Evolutionary conservation across 306 rosid species (phyloP), one percentile per base, ranked within the genome.

Genomic region (Lablab purpureus): DNA sequence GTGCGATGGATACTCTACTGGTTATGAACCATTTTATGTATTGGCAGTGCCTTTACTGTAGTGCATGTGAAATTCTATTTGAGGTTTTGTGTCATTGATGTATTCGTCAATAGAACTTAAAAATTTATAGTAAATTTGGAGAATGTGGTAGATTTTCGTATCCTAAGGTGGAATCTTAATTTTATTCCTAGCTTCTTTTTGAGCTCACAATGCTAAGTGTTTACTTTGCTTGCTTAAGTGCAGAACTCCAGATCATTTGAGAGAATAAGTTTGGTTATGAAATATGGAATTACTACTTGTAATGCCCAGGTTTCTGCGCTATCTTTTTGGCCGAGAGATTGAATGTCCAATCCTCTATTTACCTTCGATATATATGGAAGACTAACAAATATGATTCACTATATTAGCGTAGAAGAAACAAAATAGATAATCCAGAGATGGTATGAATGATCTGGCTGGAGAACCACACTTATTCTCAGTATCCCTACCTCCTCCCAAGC

Each of bases 21-120:
- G 77, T 73, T 56, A 55, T 7, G 68, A 74, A 70, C 70, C 51
- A 47, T 55, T 49, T 37, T 46, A 46, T 71, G 76, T 56, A 50
- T 60, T 54, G 62, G 19, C 34, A 4, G 32, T 71, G 66, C 37
- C 65, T 71, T 52, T 52, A 4, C 40, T 13, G 19, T 69, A 60
- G 52, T 63, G 54, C 62, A 4, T 59, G 45, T 68, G 65, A 68
- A 58, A 13, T n/a, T 74, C 27, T 78, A 30, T 50, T 41, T 64
- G 58, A 47, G 27, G 46, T 54, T 63, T 6, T 55, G 56, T 58
- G 11, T 66, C 23, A 34, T 15, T 55, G 18, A 68, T 45, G 27
- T 46, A 65, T 81, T 66, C 56, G 43, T 32, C 18, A 73, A 50
- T 54, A 30, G 34, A 80, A 25, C 10, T 65, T 55, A 30, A 73